Base-by-base conservation (phyloP, 129 eudicot species). In the Lonicera japonica region DNA sequence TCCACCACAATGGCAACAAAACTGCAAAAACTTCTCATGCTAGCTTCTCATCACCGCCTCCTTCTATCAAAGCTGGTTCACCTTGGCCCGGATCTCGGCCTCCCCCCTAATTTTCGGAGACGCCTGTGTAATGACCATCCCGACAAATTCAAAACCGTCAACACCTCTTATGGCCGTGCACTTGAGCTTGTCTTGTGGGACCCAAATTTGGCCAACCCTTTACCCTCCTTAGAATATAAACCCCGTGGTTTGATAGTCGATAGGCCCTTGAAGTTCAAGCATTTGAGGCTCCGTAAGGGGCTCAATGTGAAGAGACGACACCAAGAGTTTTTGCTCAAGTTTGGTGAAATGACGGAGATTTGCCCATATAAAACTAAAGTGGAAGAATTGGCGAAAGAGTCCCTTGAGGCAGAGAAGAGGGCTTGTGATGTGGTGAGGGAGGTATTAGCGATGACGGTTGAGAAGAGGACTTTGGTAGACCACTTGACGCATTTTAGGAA, bases 401-500 rank as follows among this genome's bases (percentile, higher is more conserved):
- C 95, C 0, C 18, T 92, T 6, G 75, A 75, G 66, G 81, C 95
- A 5, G 99, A 92, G 74, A 92, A 85, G 75, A 78, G 96, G 75
- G 99, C 96, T 46, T 92, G 99, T 73, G 87, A 81, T 45, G 91
- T 85, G 60, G 98, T 92, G 77, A 82, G 96, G 76, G 96, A 92
- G 79, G 80, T 88, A 3, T 73, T 92, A 56, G 91, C 85, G 47
- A 82, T 92, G 99, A 83, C 80, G 48, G 86, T 88, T 47, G 96
- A 88, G 75, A 92, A 88, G 76, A 74, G 87, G 73, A 92, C 96
- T 0, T 72, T 92, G 68, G 79, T 92, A 20, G 99, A 92, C 68
- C 99, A 92, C 64, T 70, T 92, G 83, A 92, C 95, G 11, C 95
- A 85, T 79, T 88, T 92, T 19, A 75, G 95, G 60, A 92, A 79